phyloP scores from a whole-genome alignment of 2,329 filamentous ascomycete species.

The Ophiocordyceps unilateralis region DNA sequence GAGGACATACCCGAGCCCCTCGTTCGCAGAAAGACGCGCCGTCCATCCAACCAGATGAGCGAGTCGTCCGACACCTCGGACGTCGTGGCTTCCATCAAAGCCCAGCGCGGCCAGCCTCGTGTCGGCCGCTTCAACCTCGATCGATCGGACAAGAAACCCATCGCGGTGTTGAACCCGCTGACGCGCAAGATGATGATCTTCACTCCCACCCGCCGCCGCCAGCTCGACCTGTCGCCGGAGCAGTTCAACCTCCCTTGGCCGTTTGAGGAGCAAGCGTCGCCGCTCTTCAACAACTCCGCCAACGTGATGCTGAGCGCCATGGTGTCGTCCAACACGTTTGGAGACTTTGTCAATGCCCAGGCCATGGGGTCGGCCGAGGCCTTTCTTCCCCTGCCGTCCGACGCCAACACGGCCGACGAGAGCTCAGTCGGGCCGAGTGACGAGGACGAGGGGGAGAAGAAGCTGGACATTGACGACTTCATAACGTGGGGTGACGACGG shows the following conservation, averaged over 20 bases:
- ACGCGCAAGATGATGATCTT: slow-evolving; percentile 48
- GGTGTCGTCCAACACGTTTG: slow-evolving; percentile 37
- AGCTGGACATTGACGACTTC: slow-evolving; percentile 53
- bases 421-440: slow-evolving; percentile 22
- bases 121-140: slow-evolving; percentile 37
- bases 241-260: slow-evolving; percentile 33
- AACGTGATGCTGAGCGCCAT: slow-evolving; percentile 69
- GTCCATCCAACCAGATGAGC: slow-evolving; percentile 16
- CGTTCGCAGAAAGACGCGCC: slow-evolving; percentile 28
- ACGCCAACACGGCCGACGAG: slow-evolving; percentile 36
- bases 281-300: slow-evolving; percentile 48
- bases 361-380: slow-evolving; percentile 59
- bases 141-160: slow-evolving; percentile 35
- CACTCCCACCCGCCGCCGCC: slow-evolving; percentile 31
- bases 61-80: slow-evolving; percentile 33
- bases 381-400: slow-evolving; percentile 53
- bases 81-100: slow-evolving; percentile 26
- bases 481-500: slow-evolving; percentile 47
- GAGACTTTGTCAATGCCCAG: slow-evolving; percentile 42
- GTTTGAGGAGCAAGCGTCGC: slow-evolving; percentile 25
- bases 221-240: slow-evolving; percentile 36
- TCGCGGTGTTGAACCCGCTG: slow-evolving; percentile 38
- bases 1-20: slow-evolving; percentile 37
- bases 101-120: slow-evolving; percentile 33
- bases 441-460: slow-evolving; percentile 46